phyloP scores from a whole-genome alignment of 768 basidiomycete species.

The Macrolepiota dolichaula region DNA sequence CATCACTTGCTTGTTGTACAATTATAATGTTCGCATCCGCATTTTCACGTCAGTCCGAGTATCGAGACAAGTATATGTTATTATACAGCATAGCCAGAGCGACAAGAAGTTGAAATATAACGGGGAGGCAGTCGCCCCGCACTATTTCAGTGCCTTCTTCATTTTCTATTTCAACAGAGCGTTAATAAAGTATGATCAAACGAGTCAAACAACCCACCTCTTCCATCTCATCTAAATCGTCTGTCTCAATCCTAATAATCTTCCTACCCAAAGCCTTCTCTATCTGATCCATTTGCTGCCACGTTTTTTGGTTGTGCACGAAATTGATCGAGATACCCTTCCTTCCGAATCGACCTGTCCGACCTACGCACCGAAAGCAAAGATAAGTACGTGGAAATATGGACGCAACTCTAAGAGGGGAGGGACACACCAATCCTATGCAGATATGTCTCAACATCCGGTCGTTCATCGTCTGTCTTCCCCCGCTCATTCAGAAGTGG shows the following conservation, averaged over 20 bases:
- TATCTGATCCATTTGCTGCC: constrained; percentile 87
- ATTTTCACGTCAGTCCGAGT: too few relatives aligned
- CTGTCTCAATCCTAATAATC: constrained; percentile 85
- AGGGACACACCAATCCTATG: constrained; percentile 84
- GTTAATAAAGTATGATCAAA: constrained; percentile 2
- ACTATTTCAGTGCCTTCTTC: constrained; percentile 75
- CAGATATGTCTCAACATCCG: constrained; percentile 96
- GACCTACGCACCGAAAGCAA: constrained; percentile 48
- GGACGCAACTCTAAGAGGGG: neutral
- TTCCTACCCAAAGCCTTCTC: constrained; percentile 72
- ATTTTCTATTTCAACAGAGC: constrained; percentile 50
- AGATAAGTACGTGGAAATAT: neutral
- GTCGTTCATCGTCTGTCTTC: constrained; percentile 49
- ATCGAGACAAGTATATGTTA: too few relatives aligned
- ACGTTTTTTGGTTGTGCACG: constrained; percentile 86
- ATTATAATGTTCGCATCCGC: neutral
- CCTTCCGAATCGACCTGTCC: constrained; percentile 96
- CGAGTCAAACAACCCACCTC: constrained; percentile 48
- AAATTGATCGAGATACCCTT: constrained; percentile 98
- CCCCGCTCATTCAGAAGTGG: constrained; percentile 79
- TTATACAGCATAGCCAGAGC: too few relatives aligned
- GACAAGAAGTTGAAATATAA: too few relatives aligned
- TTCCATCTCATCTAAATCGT: constrained; percentile 93
- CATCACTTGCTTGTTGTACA: neutral
- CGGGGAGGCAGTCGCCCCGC: too few relatives aligned